Percentiles rank a stretch among this genome's conserved stretches.
Evolutionary conservation across 345 rosid genomes (phyloP).

Genomic region (Geranium rotundifolium): DNA sequence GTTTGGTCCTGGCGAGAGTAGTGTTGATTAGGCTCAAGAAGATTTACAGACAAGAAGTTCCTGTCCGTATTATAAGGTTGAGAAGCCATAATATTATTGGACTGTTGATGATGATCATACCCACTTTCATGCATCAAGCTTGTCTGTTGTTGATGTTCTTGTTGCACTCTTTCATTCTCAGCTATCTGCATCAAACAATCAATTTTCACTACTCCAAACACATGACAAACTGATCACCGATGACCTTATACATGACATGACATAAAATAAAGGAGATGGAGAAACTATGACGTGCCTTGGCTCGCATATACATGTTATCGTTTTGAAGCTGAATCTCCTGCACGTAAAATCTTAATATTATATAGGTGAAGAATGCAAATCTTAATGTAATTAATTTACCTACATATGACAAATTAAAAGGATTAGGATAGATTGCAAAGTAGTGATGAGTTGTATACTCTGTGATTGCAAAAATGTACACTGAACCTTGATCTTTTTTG

Average conservation of each 20-base stretch:
- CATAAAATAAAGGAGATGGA: no score
- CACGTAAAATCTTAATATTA: constrained; percentile 4
- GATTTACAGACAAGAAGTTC: constrained; percentile 46
- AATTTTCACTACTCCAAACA: not conserved
- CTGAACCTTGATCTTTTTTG: no score
- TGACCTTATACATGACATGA: no score
- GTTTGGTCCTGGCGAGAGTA: constrained; percentile 39
- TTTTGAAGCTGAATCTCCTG: constrained; percentile 85
- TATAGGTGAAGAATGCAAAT: not conserved
- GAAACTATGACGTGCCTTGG: constrained; percentile 31
- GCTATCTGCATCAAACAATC: constrained; percentile 35
- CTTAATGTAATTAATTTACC: no score
- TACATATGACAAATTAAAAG: not conserved
- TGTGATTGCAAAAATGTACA: no score
- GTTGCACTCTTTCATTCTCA: constrained; percentile 42
- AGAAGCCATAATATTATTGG: constrained; percentile 15
- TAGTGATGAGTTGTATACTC: no score
- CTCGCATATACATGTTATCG: constrained; percentile 59
- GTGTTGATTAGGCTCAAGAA: constrained; percentile 46
- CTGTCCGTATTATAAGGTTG: constrained; percentile 20
- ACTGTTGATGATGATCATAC: constrained; percentile 30
- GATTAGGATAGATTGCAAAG: no score
- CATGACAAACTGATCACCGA: not conserved
- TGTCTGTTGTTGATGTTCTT: constrained; percentile 24
- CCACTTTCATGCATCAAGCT: constrained; percentile 20